These are phyloP conservation scores for Atkinsonella texensis DNA, from an alignment of 2,329 filamentous ascomycete species.

Conservation along the genomic window DNA sequence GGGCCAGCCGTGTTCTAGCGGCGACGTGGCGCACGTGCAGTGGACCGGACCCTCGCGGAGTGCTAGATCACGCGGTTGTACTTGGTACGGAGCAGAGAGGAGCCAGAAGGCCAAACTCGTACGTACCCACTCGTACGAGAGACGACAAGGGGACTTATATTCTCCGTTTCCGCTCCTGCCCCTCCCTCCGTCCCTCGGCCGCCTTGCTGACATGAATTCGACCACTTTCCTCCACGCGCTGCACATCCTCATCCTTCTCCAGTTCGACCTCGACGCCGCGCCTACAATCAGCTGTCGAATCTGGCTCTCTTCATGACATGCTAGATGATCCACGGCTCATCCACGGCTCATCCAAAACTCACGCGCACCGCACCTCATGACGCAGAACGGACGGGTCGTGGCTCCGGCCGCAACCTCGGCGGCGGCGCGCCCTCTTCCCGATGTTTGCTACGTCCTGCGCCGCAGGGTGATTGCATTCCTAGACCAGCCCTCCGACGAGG, in stretches of 20 bases:
- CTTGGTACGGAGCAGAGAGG: too few species aligned
- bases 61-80: too few species aligned
- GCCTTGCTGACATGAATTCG: not conserved
- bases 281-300: not conserved
- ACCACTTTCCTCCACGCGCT: conserved; percentile 3
- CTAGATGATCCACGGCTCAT: not conserved
- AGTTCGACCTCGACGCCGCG: not conserved
- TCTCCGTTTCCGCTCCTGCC: not conserved
- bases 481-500: conserved; percentile 38
- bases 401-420: conserved; percentile 3
- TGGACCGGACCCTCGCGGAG: too few species aligned
- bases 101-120: too few species aligned
- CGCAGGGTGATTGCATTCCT: conserved; percentile 55
- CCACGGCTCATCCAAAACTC: not conserved
- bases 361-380: conserved; percentile 1
- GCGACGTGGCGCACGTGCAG: too few species aligned
- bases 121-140: too few species aligned
- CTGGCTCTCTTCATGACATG: not conserved
- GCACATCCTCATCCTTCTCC: not conserved
- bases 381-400: conserved; percentile 5
- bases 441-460: conserved; percentile 41
- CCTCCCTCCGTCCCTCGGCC: not conserved
- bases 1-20: too few species aligned
- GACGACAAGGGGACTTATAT: not conserved
- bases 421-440: conserved; percentile 10